Base-by-base conservation (phyloP, 805 yeast genomes). In the Zygoascus tannicola region DNA sequence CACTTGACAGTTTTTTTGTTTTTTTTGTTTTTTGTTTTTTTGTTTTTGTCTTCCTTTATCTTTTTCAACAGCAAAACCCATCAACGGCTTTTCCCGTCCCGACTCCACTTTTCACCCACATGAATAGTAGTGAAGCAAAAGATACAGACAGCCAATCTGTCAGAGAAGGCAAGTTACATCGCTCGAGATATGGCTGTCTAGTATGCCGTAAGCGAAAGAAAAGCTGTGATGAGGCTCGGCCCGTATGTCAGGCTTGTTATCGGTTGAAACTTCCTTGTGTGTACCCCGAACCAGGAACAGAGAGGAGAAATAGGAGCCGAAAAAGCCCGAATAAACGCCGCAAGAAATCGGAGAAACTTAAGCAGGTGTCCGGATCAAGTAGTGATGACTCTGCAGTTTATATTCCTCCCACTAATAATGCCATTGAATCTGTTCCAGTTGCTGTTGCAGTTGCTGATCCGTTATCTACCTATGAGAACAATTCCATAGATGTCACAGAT, bases 181-280 rank as follows among this genome's bases (percentile, higher is more conserved):
- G 59, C 20, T 52, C 58, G 32, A 53, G 66, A 2, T 51, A 69
- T 5, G 94, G 94, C 0, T 84, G 94, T 58, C 65, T 81, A 35
- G 81, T 94, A 1, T 84, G 94, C 53, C 72, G 92, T 37, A 75
- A 74, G 47, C 63, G 94, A 21, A 84, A 84, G 49, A 84, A 82
- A 57, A 70, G 87, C 44, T 84, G 94, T 51, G 81, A 85, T 55
- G 92, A 84, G 56, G 65, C 70, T 1, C 70, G 70, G 44, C 94
- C 94, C 3, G 59, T 59, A 21, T 84, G 94, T 55, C 57, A 66
- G 1, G 87, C 83, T 53, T 84, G 94, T 59, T 50, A 61, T n/a
- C 64, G 92, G 42, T 66, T 84, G 21, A 68, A 76, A 10, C 65
- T 83, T 40, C 72, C 68, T 43, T 84, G 94, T 56, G 66, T 70